Evolutionary conservation across 2,329 filamentous ascomycete genomes (phyloP).

Genomic region (Alternaria sp.): DNA sequence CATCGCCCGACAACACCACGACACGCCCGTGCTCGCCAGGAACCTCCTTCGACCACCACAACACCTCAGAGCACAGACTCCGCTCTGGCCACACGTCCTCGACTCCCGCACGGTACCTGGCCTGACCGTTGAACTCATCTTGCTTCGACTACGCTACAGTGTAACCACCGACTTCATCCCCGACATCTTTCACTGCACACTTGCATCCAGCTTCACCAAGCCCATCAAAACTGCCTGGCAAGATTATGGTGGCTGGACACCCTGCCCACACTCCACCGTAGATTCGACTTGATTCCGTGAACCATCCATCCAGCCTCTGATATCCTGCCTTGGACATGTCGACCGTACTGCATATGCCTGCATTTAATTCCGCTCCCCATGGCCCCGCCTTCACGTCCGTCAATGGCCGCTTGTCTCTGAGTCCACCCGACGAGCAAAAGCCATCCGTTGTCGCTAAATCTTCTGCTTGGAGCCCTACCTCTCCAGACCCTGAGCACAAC

Average conservation of each 20-base stretch:
- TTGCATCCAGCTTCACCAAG: slow-evolving; percentile 13
- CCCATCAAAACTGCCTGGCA: background rate
- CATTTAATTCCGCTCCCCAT: slow-evolving; percentile 40
- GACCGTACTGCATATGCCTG: slow-evolving; percentile 44
- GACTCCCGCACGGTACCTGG: background rate
- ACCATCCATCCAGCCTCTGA: background rate
- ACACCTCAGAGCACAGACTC: background rate
- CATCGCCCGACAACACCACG: slow-evolving; percentile 14
- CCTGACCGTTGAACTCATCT: slow-evolving; percentile 2
- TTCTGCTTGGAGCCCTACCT: slow-evolving; percentile 28
- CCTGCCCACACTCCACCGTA: slow-evolving; percentile 2
- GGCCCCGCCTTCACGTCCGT: slow-evolving; percentile 50
- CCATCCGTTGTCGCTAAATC: slow-evolving; percentile 28
- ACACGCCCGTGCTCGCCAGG: background rate
- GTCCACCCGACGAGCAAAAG: slow-evolving; percentile 36
- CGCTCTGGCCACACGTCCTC: background rate
- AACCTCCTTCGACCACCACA: background rate
- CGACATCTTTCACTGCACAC: slow-evolving; percentile 12
- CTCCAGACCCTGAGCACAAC: slow-evolving; percentile 27
- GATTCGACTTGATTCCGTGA: slow-evolving; percentile 3
- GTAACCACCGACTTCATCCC: slow-evolving; percentile 33
- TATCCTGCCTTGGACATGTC: slow-evolving; percentile 36
- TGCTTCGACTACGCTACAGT: slow-evolving; percentile 7
- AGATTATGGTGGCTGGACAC: slow-evolving; percentile 12
- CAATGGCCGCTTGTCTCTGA: slow-evolving; percentile 44